Percentiles rank a stretch among this genome's conserved stretches.
phyloP scores from a whole-genome alignment of 495 filamentous ascomycete species.

The Emericellopsis terricola region DNA sequence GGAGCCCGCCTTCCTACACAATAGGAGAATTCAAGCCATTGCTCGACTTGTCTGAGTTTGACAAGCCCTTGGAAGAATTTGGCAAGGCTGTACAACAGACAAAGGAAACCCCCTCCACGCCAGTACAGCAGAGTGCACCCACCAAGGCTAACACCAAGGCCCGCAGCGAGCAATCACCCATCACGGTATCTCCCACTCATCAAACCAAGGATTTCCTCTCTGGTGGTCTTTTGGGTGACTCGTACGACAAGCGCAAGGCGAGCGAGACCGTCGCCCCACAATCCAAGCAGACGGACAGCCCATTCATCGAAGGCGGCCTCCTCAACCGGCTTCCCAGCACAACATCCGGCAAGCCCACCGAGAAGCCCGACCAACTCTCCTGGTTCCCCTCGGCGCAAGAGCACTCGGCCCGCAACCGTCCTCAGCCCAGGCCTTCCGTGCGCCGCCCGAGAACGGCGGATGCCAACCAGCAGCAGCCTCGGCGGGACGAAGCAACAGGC shows the following conservation, averaged over 20 bases:
- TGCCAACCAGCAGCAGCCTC: background rate
- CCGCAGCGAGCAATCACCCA: slow-evolving; percentile 3
- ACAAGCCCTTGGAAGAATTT: slow-evolving; percentile 19
- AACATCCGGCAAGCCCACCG: background rate
- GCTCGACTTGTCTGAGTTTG: slow-evolving; percentile 30
- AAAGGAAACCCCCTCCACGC: background rate
- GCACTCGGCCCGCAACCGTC: slow-evolving; percentile 1
- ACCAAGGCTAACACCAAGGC: background rate
- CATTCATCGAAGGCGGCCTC: slow-evolving; percentile 32
- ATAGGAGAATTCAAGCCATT: slow-evolving; percentile 39
- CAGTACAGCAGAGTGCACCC: background rate
- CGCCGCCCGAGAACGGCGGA: background rate
- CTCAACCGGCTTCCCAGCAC: slow-evolving; percentile 17
- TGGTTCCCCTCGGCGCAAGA: slow-evolving; percentile 3
- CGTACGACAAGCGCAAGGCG: slow-evolving; percentile 22
- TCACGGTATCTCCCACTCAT: no score
- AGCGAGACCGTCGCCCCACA: slow-evolving; percentile 4
- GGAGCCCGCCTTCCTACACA: slow-evolving; percentile 28
- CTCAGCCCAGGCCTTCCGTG: background rate
- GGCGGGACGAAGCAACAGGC: background rate
- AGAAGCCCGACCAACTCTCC: background rate
- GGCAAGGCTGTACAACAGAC: slow-evolving; percentile 11
- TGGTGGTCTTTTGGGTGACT: slow-evolving; percentile 21
- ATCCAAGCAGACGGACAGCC: slow-evolving; percentile 8
- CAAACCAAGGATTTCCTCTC: slow-evolving; percentile 17